phyloP scores from a whole-genome alignment of 164 flowering plant genomes.

The Sedum album region DNA sequence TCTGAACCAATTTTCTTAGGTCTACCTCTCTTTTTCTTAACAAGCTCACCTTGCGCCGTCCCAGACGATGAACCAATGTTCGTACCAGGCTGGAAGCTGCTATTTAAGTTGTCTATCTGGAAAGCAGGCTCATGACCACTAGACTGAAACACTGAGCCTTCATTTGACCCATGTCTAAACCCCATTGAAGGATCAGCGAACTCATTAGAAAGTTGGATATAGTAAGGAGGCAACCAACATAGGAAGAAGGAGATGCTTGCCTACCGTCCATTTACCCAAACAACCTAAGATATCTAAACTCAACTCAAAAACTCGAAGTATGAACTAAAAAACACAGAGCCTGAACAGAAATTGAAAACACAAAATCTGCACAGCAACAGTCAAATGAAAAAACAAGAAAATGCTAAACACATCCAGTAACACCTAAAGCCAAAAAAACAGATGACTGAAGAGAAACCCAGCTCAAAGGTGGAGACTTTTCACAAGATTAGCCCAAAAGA shows the following conservation, averaged over 20 bases:
- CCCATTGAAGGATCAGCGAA: conserved; percentile 20
- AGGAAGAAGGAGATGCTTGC: conserved; percentile 44
- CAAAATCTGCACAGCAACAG: neutral
- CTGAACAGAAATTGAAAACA: too few species aligned
- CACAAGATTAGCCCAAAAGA: neutral
- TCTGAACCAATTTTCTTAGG: conserved; percentile 60
- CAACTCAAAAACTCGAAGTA: too few species aligned
- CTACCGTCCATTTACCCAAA: conserved; percentile 52
- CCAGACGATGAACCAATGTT: conserved; percentile 17
- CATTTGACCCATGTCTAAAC: conserved; percentile 27
- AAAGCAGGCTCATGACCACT: conserved; percentile 23
- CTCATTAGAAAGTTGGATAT: conserved; percentile 24
- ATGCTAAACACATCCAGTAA: neutral
- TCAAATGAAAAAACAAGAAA: neutral
- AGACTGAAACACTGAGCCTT: conserved; percentile 25
- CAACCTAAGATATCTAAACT: neutral
- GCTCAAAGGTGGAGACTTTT: neutral
- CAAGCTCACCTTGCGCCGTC: conserved; percentile 21
- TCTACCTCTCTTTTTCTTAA: conserved; percentile 63
- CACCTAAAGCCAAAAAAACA: neutral
- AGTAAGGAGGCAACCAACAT: conserved; percentile 35
- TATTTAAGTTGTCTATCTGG: conserved; percentile 28
- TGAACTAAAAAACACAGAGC: too few species aligned
- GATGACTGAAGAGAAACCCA: neutral
- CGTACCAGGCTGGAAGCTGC: conserved; percentile 23